Evolutionary conservation across 148 eudicot genomes (phyloP).

Genomic region (Camellia sinensis): DNA sequence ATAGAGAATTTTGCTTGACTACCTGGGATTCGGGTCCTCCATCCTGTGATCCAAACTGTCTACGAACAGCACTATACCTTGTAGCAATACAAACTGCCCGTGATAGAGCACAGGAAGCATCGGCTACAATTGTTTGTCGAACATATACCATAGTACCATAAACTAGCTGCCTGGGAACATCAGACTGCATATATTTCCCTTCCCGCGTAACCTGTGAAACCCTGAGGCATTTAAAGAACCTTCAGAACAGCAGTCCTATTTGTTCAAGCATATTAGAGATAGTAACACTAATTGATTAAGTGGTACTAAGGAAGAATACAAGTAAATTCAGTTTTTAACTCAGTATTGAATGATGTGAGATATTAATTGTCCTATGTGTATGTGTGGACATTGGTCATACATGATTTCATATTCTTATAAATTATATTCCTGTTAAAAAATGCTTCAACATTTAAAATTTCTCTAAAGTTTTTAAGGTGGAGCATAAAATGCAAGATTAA

Average conservation of each 20-base stretch:
- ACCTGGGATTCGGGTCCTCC: constrained; percentile 96
- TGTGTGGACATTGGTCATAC: background rate
- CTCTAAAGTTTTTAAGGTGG: background rate
- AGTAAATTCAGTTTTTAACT: background rate
- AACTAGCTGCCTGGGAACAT: constrained; percentile 84
- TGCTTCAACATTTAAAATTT: background rate
- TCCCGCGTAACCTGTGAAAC: constrained; percentile 89
- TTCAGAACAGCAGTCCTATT: constrained; percentile 7
- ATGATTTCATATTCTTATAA: background rate
- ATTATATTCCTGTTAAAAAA: background rate
- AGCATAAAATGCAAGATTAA: background rate
- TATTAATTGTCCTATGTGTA: background rate
- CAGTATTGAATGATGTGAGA: background rate
- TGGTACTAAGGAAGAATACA: background rate
- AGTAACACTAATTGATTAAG: background rate
- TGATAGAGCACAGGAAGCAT: constrained; percentile 86
- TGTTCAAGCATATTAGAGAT: background rate
- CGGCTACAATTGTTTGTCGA: constrained; percentile 75
- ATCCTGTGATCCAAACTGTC: constrained; percentile 87
- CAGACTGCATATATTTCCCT: constrained; percentile 70
- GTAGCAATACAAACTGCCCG: constrained; percentile 93
- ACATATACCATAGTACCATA: constrained; percentile 97
- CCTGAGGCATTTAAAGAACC: constrained; percentile 38
- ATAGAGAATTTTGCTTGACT: constrained; percentile 10
- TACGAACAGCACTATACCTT: constrained; percentile 92